Evolutionary conservation across 139 green algal species (phyloP).

Genomic region (Chlamydomonas incerta): DNA sequence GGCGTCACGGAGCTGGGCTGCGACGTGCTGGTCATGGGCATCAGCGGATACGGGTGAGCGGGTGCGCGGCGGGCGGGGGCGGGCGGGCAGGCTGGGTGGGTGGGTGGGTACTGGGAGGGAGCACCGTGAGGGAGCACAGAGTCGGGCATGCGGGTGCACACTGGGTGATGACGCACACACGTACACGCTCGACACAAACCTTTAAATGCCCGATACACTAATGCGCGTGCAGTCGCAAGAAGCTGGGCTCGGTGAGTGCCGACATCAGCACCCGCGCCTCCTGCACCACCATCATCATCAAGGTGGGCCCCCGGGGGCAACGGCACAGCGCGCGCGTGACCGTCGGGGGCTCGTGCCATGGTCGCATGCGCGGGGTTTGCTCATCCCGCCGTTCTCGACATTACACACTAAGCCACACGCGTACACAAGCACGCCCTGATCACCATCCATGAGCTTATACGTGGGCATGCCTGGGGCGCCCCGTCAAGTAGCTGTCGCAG

Average conservation of each 20-base stretch:
- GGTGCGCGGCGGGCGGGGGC: too few species aligned
- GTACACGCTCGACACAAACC: too few species aligned
- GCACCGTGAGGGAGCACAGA: too few species aligned
- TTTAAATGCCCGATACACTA: background rate
- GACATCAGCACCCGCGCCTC: slow-evolving; percentile 59
- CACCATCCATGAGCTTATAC: too few species aligned
- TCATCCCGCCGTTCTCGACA: rapidly evolving
- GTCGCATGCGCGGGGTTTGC: too few species aligned
- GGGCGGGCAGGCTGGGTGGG: background rate
- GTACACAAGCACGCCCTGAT: background rate
- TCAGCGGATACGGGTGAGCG: slow-evolving; percentile 47
- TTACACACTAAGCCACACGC: rapidly evolving
- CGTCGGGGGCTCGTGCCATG: too few species aligned
- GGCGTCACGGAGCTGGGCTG: slow-evolving; percentile 7
- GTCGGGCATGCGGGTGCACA: background rate
- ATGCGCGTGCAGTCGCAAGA: slow-evolving; percentile 36
- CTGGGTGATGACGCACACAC: too few species aligned
- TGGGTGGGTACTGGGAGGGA: background rate
- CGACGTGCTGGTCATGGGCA: slow-evolving; percentile 58
- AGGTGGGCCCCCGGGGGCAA: slow-evolving; percentile 26
- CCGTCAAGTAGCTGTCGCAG: too few species aligned
- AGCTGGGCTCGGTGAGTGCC: slow-evolving; percentile 65
- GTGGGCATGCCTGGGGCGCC: too few species aligned
- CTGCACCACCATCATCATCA: slow-evolving; percentile 52
- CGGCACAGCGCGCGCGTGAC: too few species aligned